Conservation (phyloP, 129 eudicot genomes). For the Apium graveolens region DNA sequence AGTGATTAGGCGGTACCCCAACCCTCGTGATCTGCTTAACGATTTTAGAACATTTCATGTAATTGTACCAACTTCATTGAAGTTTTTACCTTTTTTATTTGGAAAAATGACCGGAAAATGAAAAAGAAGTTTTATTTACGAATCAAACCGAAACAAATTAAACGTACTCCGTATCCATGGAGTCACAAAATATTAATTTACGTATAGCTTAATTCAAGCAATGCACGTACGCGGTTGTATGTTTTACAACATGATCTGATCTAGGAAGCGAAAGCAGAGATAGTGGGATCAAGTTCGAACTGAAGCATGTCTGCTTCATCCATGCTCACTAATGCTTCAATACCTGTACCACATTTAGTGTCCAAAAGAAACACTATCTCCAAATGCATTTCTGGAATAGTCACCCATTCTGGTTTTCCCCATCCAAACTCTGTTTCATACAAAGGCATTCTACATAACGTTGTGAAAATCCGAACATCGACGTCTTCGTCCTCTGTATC, state of each 20-base stretch:
- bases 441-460: slow-evolving; percentile 15
- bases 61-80: not conserved
- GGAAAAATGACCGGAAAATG: too few species aligned
- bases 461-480: not conserved
- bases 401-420: slow-evolving; percentile 24
- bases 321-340: not conserved
- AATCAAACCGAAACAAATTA: too few species aligned
- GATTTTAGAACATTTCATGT: too few species aligned
- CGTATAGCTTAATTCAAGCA: too few species aligned
- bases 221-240: too few species aligned
- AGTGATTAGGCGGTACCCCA: too few species aligned
- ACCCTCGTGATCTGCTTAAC: too few species aligned
- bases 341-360: not conserved
- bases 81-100: too few species aligned
- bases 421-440: slow-evolving; percentile 27
- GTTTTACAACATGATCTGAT: not conserved
- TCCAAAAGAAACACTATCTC: slow-evolving; percentile 12
- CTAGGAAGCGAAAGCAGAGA: not conserved
- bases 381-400: not conserved
- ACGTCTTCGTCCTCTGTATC: not conserved
- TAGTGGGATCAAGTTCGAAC: not conserved
- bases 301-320: not conserved
- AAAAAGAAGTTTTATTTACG: too few species aligned
- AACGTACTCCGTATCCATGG: too few species aligned
- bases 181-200: too few species aligned